Evolutionary conservation across 257 asterid species (phyloP).

Genomic region (Agastache rugosa): DNA sequence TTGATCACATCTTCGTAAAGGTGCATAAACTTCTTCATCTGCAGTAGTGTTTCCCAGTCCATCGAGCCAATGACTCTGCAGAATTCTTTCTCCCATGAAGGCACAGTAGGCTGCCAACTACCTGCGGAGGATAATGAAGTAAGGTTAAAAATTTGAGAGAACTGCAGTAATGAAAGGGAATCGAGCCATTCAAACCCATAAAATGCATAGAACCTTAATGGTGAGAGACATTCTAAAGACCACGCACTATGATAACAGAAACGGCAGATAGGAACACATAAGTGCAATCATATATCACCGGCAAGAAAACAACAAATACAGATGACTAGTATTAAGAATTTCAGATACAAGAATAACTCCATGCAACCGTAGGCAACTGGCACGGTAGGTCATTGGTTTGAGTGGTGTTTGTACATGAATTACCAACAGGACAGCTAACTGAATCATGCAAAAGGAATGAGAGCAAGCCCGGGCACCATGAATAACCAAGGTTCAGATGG

Average conservation of each 20-base stretch:
- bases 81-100: conserved; percentile 78
- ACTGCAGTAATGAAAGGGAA: background rate
- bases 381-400: background rate
- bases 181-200: background rate
- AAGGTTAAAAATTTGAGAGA: background rate
- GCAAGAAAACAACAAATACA: background rate
- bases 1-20: conserved; percentile 59
- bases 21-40: conserved; percentile 56
- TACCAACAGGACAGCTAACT: background rate
- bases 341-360: conserved; percentile 15
- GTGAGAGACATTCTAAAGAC: background rate
- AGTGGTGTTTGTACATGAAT: background rate
- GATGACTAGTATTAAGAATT: background rate
- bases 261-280: background rate
- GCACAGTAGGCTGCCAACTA: conserved; percentile 65
- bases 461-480: background rate
- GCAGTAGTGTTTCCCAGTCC: conserved; percentile 69
- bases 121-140: conserved; percentile 44
- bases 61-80: conserved; percentile 67
- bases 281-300: background rate
- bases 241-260: background rate
- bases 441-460: conserved; percentile 25
- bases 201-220: conserved; percentile 5
- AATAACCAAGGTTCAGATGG: conserved; percentile 15
- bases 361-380: conserved; percentile 18